phyloP scores from a whole-genome alignment of 306 rosid genomes.

The Begonia fuchsioides region DNA sequence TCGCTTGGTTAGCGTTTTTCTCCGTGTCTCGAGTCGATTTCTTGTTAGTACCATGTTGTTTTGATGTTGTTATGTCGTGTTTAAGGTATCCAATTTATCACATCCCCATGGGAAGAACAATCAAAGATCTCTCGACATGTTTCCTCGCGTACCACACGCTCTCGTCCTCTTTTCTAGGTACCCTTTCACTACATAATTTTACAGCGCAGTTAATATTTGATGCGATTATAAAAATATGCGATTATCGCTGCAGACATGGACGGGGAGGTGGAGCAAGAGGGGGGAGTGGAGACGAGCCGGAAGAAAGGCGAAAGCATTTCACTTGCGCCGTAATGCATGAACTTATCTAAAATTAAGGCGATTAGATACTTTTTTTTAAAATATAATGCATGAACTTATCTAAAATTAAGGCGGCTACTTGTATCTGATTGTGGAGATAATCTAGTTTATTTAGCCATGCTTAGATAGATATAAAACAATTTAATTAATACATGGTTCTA shows the following conservation, averaged over 20 bases:
- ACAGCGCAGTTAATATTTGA: too few species aligned
- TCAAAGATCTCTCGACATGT: conserved; percentile 78
- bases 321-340: too few species aligned
- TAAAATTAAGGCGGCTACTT: too few species aligned
- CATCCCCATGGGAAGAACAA: conserved; percentile 93
- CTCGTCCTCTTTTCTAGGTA: conserved; percentile 96
- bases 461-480: too few species aligned
- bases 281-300: conserved; percentile 8
- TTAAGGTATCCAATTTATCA: conserved; percentile 98
- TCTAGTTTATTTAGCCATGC: too few species aligned
- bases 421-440: too few species aligned
- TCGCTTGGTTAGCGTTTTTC: conserved; percentile 57
- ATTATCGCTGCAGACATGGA: conserved; percentile 18
- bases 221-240: too few species aligned
- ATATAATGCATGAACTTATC: too few species aligned
- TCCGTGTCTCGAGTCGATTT: background rate
- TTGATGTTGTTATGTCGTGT: background rate
- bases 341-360: too few species aligned
- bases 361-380: too few species aligned
- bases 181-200: background rate
- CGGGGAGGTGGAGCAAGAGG: conserved; percentile 52
- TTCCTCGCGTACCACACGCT: conserved; percentile 95
- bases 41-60: background rate
- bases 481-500: too few species aligned
- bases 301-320: conserved; percentile 32